These are phyloP conservation scores for Escallonia herrerae DNA, from an alignment of 129 eudicot species.

Conservation along the genomic window DNA sequence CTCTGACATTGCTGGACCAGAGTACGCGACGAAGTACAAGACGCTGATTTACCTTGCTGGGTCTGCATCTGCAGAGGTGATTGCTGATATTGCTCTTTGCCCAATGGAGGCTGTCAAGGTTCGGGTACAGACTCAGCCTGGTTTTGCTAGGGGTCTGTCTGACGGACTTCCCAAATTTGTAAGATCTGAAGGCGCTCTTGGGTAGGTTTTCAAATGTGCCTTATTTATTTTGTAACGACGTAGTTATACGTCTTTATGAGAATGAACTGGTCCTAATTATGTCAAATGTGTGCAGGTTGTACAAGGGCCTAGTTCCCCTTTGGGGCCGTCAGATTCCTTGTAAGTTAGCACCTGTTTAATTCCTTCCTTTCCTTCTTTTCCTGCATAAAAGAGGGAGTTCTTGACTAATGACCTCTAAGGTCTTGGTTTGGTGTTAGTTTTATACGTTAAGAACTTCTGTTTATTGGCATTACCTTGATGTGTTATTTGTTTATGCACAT, in stretches of 20 bases:
- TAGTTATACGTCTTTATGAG: neutral
- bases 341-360: slow-evolving; percentile 29
- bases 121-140: slow-evolving; percentile 94
- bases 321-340: slow-evolving; percentile 98
- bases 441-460: neutral
- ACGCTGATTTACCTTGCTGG: slow-evolving; percentile 85
- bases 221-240: neutral
- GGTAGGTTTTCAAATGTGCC: slow-evolving; percentile 30
- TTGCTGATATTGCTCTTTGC: slow-evolving; percentile 85
- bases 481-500: neutral
- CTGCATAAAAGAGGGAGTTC: neutral
- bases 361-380: neutral
- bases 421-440: neutral
- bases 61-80: slow-evolving; percentile 83
- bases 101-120: slow-evolving; percentile 92
- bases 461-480: neutral
- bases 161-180: slow-evolving; percentile 86
- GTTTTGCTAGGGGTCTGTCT: slow-evolving; percentile 81
- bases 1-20: slow-evolving; percentile 86
- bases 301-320: slow-evolving; percentile 87
- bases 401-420: neutral
- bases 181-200: slow-evolving; percentile 75
- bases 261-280: neutral
- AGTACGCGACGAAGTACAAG: slow-evolving; percentile 79
- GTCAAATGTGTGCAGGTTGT: slow-evolving; percentile 38